Evolutionary conservation across 345 rosid species (phyloP).

Genomic region (Populus nigra): DNA sequence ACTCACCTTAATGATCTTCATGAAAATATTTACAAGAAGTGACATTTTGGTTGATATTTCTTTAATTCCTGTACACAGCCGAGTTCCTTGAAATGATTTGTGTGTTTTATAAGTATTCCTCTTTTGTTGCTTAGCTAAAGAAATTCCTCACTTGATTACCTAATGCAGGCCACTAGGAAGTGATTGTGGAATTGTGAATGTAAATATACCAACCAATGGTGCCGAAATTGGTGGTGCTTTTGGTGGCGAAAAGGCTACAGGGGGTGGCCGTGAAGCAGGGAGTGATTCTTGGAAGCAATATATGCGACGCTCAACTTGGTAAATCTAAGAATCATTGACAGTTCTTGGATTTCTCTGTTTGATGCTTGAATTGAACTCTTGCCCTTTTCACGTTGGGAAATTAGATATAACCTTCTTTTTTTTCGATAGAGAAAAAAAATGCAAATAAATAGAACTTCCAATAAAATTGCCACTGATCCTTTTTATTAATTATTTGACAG

Average conservation of each 20-base stretch:
- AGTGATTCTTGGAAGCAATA: slow-evolving; percentile 99
- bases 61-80: background rate
- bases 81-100: background rate
- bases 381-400: background rate
- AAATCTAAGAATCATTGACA: slow-evolving; percentile 5
- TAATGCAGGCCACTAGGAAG: slow-evolving; percentile 79
- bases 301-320: slow-evolving; percentile 98
- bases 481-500: slow-evolving; percentile 37
- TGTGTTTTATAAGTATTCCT: background rate
- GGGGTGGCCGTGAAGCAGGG: slow-evolving; percentile 98
- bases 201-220: slow-evolving; percentile 96
- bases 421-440: background rate
- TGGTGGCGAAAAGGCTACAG: slow-evolving; percentile 94
- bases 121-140: background rate
- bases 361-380: background rate
- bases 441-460: background rate
- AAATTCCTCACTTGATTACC: background rate
- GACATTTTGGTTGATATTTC: background rate
- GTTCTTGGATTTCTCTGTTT: background rate
- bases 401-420: background rate
- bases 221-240: slow-evolving; percentile 98
- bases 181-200: slow-evolving; percentile 92
- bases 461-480: background rate
- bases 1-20: background rate
- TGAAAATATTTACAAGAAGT: background rate